phyloP scores from a whole-genome alignment of 2,329 filamentous ascomycete genomes.

The Incumbomyces delicatus region DNA sequence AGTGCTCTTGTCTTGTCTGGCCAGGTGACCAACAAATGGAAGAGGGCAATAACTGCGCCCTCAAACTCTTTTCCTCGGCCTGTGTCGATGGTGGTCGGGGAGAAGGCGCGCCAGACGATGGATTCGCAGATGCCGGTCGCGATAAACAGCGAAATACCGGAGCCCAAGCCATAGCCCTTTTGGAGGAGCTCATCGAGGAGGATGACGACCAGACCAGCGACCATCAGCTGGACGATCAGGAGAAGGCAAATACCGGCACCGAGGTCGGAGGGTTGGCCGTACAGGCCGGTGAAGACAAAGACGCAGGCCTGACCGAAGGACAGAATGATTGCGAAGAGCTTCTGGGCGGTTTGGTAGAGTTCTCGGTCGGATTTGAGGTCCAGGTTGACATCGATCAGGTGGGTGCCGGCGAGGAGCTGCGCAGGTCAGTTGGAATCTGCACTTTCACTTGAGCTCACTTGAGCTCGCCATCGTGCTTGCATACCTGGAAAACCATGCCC shows the following conservation, averaged over 20 bases:
- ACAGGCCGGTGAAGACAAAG: constrained; percentile 96
- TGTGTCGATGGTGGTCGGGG: constrained; percentile 97
- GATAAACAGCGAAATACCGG: constrained; percentile 98
- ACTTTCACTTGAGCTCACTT: no score
- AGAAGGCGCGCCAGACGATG: constrained; percentile 99
- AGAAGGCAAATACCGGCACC: constrained; percentile 97
- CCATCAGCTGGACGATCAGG: constrained; percentile 92
- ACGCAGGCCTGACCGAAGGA: constrained; percentile 96
- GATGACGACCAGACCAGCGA: constrained; percentile 97
- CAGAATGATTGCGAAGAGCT: constrained; percentile 94
- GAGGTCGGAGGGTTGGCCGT: constrained; percentile 91
- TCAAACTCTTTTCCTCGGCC: constrained; percentile 98
- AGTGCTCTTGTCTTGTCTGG: constrained; percentile 98
- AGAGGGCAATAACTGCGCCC: constrained; percentile 92
- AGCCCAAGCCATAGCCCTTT: constrained; percentile 97
- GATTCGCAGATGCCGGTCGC: constrained; percentile 99
- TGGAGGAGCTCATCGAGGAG: constrained; percentile 97
- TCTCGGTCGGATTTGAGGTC: constrained; percentile 99
- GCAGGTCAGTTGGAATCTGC: constrained; percentile 5
- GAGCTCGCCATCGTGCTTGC: constrained; percentile 13
- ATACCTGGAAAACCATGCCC: constrained; percentile 94
- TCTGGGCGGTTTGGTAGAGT: constrained; percentile 99
- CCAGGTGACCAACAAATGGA: constrained; percentile 97
- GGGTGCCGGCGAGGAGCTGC: constrained; percentile 87
- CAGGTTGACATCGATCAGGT: constrained; percentile 99